A percentile compares a stretch with the other conserved stretches of the same genome.
phyloP scores from a whole-genome alignment of 441 rosid species.

The Isatis lusitanica region DNA sequence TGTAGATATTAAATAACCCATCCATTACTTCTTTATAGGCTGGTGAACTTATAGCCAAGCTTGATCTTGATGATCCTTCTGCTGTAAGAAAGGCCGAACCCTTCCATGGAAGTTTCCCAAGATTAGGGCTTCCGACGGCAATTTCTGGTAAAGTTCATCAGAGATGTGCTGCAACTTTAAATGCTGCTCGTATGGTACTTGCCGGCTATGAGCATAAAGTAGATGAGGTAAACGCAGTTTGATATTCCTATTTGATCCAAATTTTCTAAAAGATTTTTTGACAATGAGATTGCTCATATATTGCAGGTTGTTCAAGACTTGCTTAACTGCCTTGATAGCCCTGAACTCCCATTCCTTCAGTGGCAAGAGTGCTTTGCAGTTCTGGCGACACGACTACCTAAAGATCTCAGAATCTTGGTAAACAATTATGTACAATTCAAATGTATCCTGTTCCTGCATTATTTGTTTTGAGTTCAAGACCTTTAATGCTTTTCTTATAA shows the following conservation, averaged over 20 bases:
- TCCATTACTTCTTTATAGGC: constrained; percentile 55
- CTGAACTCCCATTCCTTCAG: constrained; percentile 98
- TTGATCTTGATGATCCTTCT: constrained; percentile 98
- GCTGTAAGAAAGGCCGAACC: constrained; percentile 99
- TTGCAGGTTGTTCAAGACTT: constrained; percentile 90
- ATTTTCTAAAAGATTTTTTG: background rate
- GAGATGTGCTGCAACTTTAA: constrained; percentile 95
- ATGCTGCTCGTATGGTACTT: constrained; percentile 98
- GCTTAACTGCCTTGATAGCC: constrained; percentile 93
- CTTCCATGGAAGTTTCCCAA: constrained; percentile 89
- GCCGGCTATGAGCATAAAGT: constrained; percentile 96
- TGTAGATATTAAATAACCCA: background rate
- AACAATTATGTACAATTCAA: constrained; percentile 29
- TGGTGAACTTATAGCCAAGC: constrained; percentile 98
- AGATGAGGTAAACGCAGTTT: constrained; percentile 68
- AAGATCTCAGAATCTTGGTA: constrained; percentile 89
- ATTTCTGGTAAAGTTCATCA: constrained; percentile 98
- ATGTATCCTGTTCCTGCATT: background rate
- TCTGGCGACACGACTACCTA: constrained; percentile 92
- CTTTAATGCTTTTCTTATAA: constrained; percentile 24
- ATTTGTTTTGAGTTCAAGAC: constrained; percentile 21
- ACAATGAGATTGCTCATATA: constrained; percentile 26
- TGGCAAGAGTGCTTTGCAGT: constrained; percentile 99
- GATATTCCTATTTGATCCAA: background rate
- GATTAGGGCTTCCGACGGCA: constrained; percentile 93